Percentiles rank a stretch among this genome's conserved stretches.
Evolutionary conservation across 257 asterid species (phyloP).

Genomic region (Solanum peruvianum): DNA sequence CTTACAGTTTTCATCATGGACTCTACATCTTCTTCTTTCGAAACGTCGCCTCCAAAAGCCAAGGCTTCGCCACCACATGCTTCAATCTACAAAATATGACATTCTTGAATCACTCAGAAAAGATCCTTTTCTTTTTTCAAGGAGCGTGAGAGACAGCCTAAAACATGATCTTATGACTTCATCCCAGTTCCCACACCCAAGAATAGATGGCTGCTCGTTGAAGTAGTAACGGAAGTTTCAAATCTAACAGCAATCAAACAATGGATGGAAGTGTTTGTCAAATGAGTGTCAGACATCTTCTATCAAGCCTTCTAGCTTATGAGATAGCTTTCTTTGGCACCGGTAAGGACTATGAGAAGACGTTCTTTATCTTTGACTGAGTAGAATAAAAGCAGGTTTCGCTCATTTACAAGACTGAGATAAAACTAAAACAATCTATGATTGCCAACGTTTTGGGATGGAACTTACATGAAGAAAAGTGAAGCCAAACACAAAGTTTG

Average conservation of each 20-base stretch:
- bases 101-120: neutral
- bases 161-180: neutral
- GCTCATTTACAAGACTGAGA: neutral
- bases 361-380: neutral
- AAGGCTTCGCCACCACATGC: conserved; percentile 84
- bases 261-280: neutral
- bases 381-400: neutral
- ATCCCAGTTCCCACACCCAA: neutral
- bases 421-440: neutral
- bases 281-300: neutral
- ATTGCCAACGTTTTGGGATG: neutral
- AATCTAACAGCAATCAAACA: neutral
- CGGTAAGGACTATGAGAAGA: neutral
- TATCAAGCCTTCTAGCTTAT: neutral
- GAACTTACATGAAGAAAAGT: neutral
- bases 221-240: neutral
- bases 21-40: conserved; percentile 89
- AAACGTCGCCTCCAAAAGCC: conserved; percentile 89
- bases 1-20: conserved; percentile 88
- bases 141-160: neutral
- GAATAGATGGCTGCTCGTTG: neutral
- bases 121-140: neutral
- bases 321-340: neutral
- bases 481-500: neutral
- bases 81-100: conserved; percentile 49